Evolutionary conservation across 169 alveolate genomes (phyloP).

Genomic region (Eimeria sp.): DNA sequence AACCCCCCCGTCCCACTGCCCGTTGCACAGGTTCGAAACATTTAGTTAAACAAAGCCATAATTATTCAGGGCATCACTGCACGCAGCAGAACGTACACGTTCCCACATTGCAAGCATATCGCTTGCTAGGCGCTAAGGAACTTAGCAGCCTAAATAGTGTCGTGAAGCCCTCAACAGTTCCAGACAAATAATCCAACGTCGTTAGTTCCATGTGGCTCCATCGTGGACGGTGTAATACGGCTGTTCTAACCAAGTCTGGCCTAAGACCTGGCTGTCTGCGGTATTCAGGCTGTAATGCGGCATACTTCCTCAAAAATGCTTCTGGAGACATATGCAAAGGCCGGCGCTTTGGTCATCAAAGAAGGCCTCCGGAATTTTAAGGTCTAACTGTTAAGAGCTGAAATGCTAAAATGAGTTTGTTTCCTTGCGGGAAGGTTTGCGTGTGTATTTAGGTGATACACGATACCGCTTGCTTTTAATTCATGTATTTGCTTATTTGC

Average conservation of each 20-base stretch:
- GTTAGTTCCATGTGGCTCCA: neutral
- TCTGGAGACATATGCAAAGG: slow-evolving; percentile 88
- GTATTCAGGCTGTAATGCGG: slow-evolving; percentile 87
- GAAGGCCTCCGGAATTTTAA: slow-evolving; percentile 88
- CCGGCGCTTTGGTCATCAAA: slow-evolving; percentile 87
- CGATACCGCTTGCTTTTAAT: neutral
- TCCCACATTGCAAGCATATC: neutral
- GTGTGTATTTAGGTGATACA: neutral
- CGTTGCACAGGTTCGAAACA: slow-evolving; percentile 87
- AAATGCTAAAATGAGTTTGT: neutral
- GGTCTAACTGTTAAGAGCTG: slow-evolving; percentile 63
- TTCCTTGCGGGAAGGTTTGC: neutral
- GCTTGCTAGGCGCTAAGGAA: neutral
- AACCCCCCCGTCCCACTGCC: slow-evolving; percentile 90
- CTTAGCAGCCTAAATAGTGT: neutral
- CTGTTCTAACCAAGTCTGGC: neutral
- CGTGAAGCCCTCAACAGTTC: neutral
- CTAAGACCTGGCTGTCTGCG: neutral
- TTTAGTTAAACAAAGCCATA: neutral
- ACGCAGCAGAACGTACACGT: neutral
- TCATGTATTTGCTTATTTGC: neutral
- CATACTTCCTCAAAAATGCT: slow-evolving; percentile 89
- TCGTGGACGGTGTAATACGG: too few relatives aligned
- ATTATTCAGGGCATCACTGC: neutral
- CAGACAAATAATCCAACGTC: neutral